Percentiles rank a stretch among this genome's conserved stretches.
These are phyloP conservation scores for Botrytis fabae DNA, from an alignment of 2,329 filamentous ascomycete species.

Conservation along the genomic window DNA sequence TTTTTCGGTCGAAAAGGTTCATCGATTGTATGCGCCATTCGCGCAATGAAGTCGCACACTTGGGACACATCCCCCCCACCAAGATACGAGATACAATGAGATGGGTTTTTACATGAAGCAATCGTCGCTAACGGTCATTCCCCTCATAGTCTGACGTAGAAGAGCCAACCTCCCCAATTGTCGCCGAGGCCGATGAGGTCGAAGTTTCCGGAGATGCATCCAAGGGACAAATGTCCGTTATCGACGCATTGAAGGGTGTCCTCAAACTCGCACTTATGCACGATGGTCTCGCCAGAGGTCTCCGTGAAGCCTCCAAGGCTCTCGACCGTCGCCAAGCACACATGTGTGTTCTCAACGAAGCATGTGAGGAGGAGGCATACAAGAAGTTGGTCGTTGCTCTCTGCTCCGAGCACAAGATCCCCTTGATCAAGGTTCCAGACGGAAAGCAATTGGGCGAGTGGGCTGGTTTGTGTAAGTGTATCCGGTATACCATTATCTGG, in stretches of 20 bases:
- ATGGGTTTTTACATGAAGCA: background rate
- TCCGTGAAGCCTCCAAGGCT: slow-evolving; percentile 97
- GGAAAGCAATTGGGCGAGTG: slow-evolving; percentile 99
- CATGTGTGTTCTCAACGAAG: slow-evolving; percentile 99
- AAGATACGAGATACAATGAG: slow-evolving; percentile 19
- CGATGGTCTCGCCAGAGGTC: slow-evolving; percentile 97
- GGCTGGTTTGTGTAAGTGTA: slow-evolving; percentile 94
- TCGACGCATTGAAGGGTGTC: slow-evolving; percentile 98
- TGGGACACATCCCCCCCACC: background rate
- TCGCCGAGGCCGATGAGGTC: slow-evolving; percentile 81
- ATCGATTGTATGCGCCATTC: slow-evolving; percentile 10
- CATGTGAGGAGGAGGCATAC: slow-evolving; percentile 99
- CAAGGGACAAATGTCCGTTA: slow-evolving; percentile 94
- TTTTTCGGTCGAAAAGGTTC: background rate
- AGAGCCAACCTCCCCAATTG: slow-evolving; percentile 91
- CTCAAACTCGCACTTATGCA: slow-evolving; percentile 99
- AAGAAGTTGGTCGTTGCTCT: slow-evolving; percentile 99
- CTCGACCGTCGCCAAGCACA: slow-evolving; percentile 98
- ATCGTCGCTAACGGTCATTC: slow-evolving; percentile 3
- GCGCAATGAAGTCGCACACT: background rate
- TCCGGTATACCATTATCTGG: background rate
- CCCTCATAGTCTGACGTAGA: slow-evolving; percentile 93
- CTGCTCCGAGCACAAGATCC: slow-evolving; percentile 99
- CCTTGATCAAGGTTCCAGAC: slow-evolving; percentile 99
- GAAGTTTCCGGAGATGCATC: slow-evolving; percentile 90